These are phyloP conservation scores for Tephrocybe sp. DNA, from an alignment of 768 basidiomycete species.

Conservation along the genomic window DNA sequence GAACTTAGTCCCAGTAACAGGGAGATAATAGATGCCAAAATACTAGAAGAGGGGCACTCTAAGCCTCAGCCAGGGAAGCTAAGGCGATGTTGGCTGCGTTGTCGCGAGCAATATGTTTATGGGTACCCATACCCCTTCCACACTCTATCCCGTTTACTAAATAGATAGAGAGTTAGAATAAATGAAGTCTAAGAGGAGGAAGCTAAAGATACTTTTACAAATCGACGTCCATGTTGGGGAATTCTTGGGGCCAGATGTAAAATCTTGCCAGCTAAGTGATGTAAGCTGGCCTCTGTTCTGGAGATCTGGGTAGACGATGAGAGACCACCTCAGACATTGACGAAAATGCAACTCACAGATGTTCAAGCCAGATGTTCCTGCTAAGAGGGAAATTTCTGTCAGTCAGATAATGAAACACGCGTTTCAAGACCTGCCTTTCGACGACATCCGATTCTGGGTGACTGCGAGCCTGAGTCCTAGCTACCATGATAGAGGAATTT, in stretches of 20 bases:
- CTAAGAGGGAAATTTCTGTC: neutral
- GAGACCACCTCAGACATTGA: neutral
- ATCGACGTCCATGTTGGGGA: conserved; percentile 50
- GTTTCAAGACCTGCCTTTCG: conserved; percentile 16
- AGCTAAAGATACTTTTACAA: conserved; percentile 54
- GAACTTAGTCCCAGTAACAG: conserved; percentile 2
- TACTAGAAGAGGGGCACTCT: neutral
- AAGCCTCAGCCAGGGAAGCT: conserved; percentile 26
- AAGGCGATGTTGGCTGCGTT: conserved; percentile 46
- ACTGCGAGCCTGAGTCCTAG: conserved; percentile 4
- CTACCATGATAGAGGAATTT: conserved; percentile 4
- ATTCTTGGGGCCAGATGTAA: conserved; percentile 39
- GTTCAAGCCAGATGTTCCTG: conserved; percentile 36
- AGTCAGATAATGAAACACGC: neutral
- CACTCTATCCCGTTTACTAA: conserved; percentile 50
- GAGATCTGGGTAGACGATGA: conserved; percentile 39
- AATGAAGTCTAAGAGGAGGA: conserved; percentile 3
- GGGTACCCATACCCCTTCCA: conserved; percentile 46
- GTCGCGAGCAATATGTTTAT: conserved; percentile 49
- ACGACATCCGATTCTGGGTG: conserved; percentile 16
- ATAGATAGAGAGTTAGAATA: conserved; percentile 9
- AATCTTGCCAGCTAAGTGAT: conserved; percentile 56
- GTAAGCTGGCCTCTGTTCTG: conserved; percentile 40
- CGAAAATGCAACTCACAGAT: conserved; percentile 24
- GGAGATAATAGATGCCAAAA: too few relatives aligned